These are phyloP conservation scores for Quercus phellos DNA, from an alignment of 331 rosid species.

Conservation along the genomic window DNA sequence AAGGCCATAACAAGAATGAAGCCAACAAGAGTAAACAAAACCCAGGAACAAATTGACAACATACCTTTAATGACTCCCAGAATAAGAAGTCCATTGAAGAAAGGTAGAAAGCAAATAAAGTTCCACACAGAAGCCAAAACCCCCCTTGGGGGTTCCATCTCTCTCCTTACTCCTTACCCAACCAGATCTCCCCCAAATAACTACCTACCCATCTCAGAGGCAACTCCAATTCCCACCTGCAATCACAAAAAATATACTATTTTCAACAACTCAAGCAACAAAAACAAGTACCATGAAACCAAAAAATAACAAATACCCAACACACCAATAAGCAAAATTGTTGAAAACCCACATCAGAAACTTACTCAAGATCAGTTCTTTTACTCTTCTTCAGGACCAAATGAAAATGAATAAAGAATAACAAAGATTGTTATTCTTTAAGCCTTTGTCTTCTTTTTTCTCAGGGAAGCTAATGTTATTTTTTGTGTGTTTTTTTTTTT, in stretches of 20 bases:
- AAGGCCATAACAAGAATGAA: background rate
- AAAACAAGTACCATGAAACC: background rate
- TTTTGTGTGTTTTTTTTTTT: background rate
- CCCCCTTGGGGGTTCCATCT: conserved; percentile 59
- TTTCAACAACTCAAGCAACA: background rate
- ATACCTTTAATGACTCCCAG: conserved; percentile 78
- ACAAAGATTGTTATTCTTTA: background rate
- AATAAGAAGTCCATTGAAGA: conserved; percentile 77
- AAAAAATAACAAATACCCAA: background rate
- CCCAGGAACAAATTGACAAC: conserved; percentile 8
- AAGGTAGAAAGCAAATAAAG: conserved; percentile 76
- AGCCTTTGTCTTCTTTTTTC: background rate
- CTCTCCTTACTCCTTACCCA: conserved; percentile 4
- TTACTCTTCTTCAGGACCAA: conserved; percentile 9
- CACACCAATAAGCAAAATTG: background rate
- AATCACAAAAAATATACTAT: background rate
- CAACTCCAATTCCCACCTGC: conserved; percentile 4
- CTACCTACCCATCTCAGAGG: conserved; percentile 9
- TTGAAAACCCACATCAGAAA: conserved; percentile 8
- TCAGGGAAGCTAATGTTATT: background rate
- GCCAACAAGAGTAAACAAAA: conserved; percentile 1
- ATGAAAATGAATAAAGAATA: background rate
- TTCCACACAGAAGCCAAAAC: conserved; percentile 47
- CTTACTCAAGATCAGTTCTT: conserved; percentile 10
- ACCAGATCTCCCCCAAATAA: conserved; percentile 28